These are phyloP conservation scores for Helicostylum pulchrum DNA, from an alignment of 192 early-diverging fungal species.

Conservation along the genomic window DNA sequence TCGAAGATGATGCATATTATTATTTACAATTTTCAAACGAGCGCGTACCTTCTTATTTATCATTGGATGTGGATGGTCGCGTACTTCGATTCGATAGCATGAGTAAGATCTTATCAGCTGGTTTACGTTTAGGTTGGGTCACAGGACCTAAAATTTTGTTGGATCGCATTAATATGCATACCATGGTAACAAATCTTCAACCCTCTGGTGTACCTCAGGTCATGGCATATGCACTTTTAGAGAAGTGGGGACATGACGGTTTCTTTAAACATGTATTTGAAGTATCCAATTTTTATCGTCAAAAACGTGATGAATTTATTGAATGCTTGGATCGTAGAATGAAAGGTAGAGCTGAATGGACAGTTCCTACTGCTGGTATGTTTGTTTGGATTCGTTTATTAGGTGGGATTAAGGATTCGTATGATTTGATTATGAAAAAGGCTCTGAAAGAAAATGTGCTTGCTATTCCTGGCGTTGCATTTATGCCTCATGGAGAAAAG, in stretches of 20 bases:
- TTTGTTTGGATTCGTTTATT: slow-evolving; percentile 82
- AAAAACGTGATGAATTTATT: slow-evolving; percentile 68
- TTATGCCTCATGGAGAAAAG: slow-evolving; percentile 38
- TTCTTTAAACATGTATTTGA: slow-evolving; percentile 69
- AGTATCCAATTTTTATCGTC: slow-evolving; percentile 72
- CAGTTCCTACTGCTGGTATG: slow-evolving; percentile 51
- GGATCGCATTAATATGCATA: slow-evolving; percentile 79
- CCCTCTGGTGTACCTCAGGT: slow-evolving; percentile 81
- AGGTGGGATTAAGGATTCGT: slow-evolving; percentile 45
- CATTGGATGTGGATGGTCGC: slow-evolving; percentile 83
- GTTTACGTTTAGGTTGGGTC: slow-evolving; percentile 81
- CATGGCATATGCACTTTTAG: slow-evolving; percentile 66
- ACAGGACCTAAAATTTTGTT: slow-evolving; percentile 67
- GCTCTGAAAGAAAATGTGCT: slow-evolving; percentile 66
- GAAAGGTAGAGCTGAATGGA: slow-evolving; percentile 55
- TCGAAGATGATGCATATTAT: slow-evolving; percentile 97
- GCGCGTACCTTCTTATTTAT: slow-evolving; percentile 69
- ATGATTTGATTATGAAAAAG: slow-evolving; percentile 57
- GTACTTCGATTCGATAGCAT: slow-evolving; percentile 92
- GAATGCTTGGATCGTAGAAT: slow-evolving; percentile 60
- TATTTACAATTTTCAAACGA: slow-evolving; percentile 68
- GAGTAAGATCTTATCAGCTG: slow-evolving; percentile 88
- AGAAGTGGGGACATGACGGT: slow-evolving; percentile 77
- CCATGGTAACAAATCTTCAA: slow-evolving; percentile 72
- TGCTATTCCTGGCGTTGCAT: slow-evolving; percentile 62